A percentile compares a stretch with the other conserved stretches of the same genome.
Conservation (phyloP, 2,329 filamentous ascomycete genomes). For the Botrytis galanthina region DNA sequence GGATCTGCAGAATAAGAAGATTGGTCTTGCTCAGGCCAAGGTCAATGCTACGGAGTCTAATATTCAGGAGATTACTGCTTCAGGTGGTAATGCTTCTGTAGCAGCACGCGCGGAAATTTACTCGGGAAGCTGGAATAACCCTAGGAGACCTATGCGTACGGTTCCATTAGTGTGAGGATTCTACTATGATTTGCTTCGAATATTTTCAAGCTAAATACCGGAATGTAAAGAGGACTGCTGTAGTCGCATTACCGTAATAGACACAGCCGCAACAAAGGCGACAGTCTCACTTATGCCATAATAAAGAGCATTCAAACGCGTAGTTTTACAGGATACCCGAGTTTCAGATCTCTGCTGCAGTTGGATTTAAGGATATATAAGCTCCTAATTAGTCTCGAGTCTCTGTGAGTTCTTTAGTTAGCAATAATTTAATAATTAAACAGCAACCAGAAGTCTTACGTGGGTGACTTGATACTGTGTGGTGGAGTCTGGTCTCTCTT, state of each 20-base stretch:
- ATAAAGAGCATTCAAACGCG: neutral
- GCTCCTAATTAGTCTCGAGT: neutral
- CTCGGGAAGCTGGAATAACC: neutral
- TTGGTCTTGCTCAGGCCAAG: neutral
- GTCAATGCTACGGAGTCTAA: neutral
- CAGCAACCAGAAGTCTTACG: neutral
- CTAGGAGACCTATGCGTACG: neutral
- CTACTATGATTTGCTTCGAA: neutral
- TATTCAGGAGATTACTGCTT: neutral
- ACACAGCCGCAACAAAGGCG: neutral
- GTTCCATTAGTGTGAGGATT: neutral
- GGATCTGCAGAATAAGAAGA: neutral
- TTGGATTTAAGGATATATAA: neutral
- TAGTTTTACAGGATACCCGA: neutral
- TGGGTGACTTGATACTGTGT: too few relatives aligned
- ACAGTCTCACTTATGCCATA: neutral
- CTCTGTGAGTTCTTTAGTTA: neutral
- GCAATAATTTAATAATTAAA: neutral
- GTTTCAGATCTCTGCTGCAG: neutral
- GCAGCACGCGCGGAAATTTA: neutral
- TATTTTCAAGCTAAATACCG: fast-evolving
- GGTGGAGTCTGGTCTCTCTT: too few relatives aligned
- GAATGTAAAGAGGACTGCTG: fast-evolving
- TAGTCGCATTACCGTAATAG: too few relatives aligned
- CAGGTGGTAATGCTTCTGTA: neutral